Percentiles rank a stretch among this genome's conserved stretches.
Evolutionary conservation across 1,139 yeast genomes (phyloP).

Genomic region (Pichia sp.): DNA sequence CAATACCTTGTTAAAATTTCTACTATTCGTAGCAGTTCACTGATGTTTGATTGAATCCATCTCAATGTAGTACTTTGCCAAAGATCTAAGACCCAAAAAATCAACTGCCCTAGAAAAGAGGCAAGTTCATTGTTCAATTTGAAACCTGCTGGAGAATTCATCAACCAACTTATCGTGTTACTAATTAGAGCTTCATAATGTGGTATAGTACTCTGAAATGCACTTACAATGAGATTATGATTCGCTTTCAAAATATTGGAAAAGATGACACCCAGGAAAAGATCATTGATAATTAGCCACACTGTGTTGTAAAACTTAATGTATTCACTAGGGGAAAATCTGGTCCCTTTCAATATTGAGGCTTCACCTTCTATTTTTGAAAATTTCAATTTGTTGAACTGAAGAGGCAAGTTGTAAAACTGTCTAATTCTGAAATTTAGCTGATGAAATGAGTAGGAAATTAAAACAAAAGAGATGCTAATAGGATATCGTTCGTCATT

Average conservation of each 20-base stretch:
- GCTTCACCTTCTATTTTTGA: slow-evolving; percentile 28
- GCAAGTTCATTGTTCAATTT: slow-evolving; percentile 87
- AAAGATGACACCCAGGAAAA: slow-evolving; percentile 65
- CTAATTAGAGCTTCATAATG: slow-evolving; percentile 39
- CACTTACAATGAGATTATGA: slow-evolving; percentile 34
- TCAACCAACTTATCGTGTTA: slow-evolving; percentile 63
- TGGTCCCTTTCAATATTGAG: slow-evolving; percentile 32
- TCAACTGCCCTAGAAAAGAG: slow-evolving; percentile 77
- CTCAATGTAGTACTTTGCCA: slow-evolving; percentile 45
- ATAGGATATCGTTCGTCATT: neutral
- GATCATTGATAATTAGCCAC: slow-evolving; percentile 84
- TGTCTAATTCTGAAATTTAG: slow-evolving; percentile 76
- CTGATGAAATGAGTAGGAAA: slow-evolving; percentile 55
- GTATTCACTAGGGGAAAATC: slow-evolving; percentile 59
- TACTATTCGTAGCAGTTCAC: slow-evolving; percentile 31
- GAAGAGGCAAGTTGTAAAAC: slow-evolving; percentile 74
- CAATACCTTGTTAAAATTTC: slow-evolving; percentile 44
- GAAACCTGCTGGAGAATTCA: slow-evolving; percentile 90
- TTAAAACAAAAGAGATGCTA: slow-evolving; percentile 10
- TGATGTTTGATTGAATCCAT: slow-evolving; percentile 18
- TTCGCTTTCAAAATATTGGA: slow-evolving; percentile 50
- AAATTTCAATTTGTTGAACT: slow-evolving; percentile 54
- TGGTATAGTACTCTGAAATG: slow-evolving; percentile 3
- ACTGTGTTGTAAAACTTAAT: slow-evolving; percentile 82
- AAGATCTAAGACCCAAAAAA: slow-evolving; percentile 75